Evolutionary conservation across 1,284 basidiomycete species (phyloP), one percentile per base, ranked within the genome.

Genomic region (Fomitopsis schrenkii): DNA sequence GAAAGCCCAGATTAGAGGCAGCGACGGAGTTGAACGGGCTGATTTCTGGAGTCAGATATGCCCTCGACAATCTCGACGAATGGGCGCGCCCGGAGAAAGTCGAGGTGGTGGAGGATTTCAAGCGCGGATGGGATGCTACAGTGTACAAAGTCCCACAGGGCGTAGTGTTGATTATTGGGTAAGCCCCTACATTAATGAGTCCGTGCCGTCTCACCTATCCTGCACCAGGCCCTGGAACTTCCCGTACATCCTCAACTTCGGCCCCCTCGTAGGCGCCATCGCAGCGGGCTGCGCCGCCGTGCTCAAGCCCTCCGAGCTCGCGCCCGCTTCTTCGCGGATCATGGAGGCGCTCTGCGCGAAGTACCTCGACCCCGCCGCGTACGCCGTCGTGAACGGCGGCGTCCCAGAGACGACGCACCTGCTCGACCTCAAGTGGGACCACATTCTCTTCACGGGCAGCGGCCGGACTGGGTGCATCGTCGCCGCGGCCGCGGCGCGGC

Each of bases 271-370:
- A 30, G 84, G 83, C 19, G 87, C 86, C 40, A 84, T 88, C 53
- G 79, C 85, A 1, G 85, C 87, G 0, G 87, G 87, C 2, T 86
- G 84, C 68, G 77, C 83, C 14, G 79, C 77, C 0, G 76, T 86
- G 22, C 58, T 88, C 67, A 88, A 88, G 75, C 83, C 83, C 0
- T 89, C 87, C 8, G 89, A 91, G 71, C 76, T 83, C 19, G 74
- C 80, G 0, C 79, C 84, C 6, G 73, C 81, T 30, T 74, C 77
- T 40, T 78, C 85, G 2, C 76, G 80, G 42, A 74, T 88, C 38
- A 69, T 91, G 12, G 78, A 82, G 0, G 76, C 81, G 35, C 78
- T 91, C 19, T 66, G 88, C 59, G 83, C 85, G 15, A 79, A 80
- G 67, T 91, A 91, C 68, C 82, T 91, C 57, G 87, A 90, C 70